phyloP scores from a whole-genome alignment of 495 filamentous ascomycete genomes.

The Clavariopsis aquatica region DNA sequence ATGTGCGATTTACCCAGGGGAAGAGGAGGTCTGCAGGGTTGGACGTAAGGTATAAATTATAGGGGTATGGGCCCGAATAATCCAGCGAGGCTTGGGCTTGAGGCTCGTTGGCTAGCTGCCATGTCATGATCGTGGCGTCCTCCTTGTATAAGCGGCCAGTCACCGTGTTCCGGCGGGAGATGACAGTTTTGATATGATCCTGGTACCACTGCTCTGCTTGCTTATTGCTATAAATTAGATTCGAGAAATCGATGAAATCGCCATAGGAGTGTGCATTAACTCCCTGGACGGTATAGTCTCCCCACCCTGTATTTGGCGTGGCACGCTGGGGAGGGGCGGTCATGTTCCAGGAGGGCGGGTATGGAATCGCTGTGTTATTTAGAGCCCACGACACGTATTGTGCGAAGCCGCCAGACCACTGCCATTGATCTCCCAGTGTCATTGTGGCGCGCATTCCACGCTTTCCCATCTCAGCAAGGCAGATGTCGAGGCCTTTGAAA shows the following conservation, averaged over 20 bases:
- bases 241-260: conserved; percentile 33
- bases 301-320: conserved; percentile 32
- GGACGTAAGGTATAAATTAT: conserved; percentile 25
- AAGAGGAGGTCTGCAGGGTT: conserved; percentile 35
- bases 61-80: conserved; percentile 32
- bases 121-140: conserved; percentile 41
- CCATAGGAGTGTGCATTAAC: conserved; percentile 18
- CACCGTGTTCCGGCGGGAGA: conserved; percentile 34
- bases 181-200: conserved; percentile 36
- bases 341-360: conserved; percentile 38
- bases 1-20: conserved; percentile 36
- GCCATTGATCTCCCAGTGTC: conserved; percentile 38
- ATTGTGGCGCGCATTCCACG: conserved; percentile 39
- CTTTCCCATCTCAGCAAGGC: conserved; percentile 36
- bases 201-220: conserved; percentile 35
- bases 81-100: conserved; percentile 23
- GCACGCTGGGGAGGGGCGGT: conserved; percentile 32
- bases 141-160: conserved; percentile 38
- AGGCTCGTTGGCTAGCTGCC: conserved; percentile 43
- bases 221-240: conserved; percentile 33
- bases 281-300: conserved; percentile 29
- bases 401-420: conserved; percentile 40
- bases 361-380: conserved; percentile 28
- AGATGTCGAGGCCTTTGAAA: conserved; percentile 36
- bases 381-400: conserved; percentile 37